Base-by-base conservation (phyloP, 345 rosid species). In the Populus simonii region DNA sequence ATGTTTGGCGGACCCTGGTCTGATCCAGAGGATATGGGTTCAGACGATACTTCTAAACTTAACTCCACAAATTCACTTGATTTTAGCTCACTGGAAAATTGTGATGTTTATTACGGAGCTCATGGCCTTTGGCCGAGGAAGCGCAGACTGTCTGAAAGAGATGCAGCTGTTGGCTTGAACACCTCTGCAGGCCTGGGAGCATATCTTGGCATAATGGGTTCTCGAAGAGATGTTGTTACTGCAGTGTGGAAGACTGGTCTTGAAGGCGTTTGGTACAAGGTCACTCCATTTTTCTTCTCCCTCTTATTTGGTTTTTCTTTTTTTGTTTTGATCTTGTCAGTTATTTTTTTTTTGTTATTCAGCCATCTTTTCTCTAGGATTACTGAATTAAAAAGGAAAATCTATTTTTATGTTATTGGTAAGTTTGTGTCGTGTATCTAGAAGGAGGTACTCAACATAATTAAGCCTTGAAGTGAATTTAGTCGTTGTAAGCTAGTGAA, bases 191-290 rank as follows among this genome's bases (percentile, higher is more conserved):
- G 97, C 72, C 81, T 96, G 78, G 99, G 98, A 72, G 85, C 90
- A n/a, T 96, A 94, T 91, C 97, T 94, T 76, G 99, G 99, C 66
- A 93, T 94, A 71, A 92, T 94, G 99, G 99, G 99, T 80, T 96
- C 99, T 78, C 90, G 98, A 59, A 89, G 99, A 79, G 97, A 94
- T 85, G 99, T 96, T 77, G 93, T 94, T 76, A 94, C 98, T 1
- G 91, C 98, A 20, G 88, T 92, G 49, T 92, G 98, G 99, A 96
- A 92, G 92, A 90, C 97, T 71, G 98, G 97, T 69, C 92, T 92
- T 66, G 97, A 92, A 73, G 98, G 97, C 49, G 94, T 88, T 81
- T 96, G 99, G 99, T 94, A 88, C 89, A 96, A 94, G 98, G 98
- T 93, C 36, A 10, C 75, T 61, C 72, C 11, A 20, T 55, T 47